Percentiles rank a stretch among this genome's conserved stretches.
These are phyloP conservation scores for Bonia amplexicaulis DNA, from an alignment of 176 grass and related monocot species.

Conservation along the genomic window DNA sequence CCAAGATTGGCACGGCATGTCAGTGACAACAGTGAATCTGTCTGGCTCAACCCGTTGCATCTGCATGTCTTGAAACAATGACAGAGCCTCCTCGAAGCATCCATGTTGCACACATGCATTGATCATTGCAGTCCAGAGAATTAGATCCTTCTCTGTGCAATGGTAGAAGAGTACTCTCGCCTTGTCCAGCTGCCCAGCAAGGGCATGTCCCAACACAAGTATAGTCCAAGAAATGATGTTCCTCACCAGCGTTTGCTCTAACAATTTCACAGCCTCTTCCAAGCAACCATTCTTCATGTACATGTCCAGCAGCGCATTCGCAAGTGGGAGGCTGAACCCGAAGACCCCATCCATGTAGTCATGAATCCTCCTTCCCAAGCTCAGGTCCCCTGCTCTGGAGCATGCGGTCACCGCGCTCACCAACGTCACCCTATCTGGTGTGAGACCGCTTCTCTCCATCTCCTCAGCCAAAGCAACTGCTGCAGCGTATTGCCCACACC, in stretches of 20 bases:
- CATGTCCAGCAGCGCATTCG: conserved; percentile 65
- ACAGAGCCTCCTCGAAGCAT: conserved; percentile 51
- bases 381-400: conserved; percentile 35
- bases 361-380: conserved; percentile 58
- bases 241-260: conserved; percentile 35
- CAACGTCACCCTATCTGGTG: conserved; percentile 39
- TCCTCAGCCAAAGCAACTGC: conserved; percentile 33
- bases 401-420: conserved; percentile 45
- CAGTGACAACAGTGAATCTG: conserved; percentile 54
- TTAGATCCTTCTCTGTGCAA: conserved; percentile 52
- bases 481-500: conserved; percentile 20
- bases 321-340: conserved; percentile 45
- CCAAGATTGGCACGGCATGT: conserved; percentile 56
- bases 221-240: conserved; percentile 69
- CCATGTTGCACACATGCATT: conserved; percentile 50
- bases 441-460: conserved; percentile 37
- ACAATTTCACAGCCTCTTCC: conserved; percentile 41
- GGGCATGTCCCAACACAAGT: conserved; percentile 44
- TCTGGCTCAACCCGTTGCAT: conserved; percentile 49
- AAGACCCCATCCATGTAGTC: conserved; percentile 35
- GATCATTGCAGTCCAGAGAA: conserved; percentile 68
- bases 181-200: conserved; percentile 39
- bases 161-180: conserved; percentile 52
- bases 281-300: conserved; percentile 53
- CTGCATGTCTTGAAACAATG: conserved; percentile 64